Percentiles rank a stretch among this genome's conserved stretches.
Conservation (phyloP, 2,329 filamentous ascomycete genomes). For the Pestalotiopsis sp. region DNA sequence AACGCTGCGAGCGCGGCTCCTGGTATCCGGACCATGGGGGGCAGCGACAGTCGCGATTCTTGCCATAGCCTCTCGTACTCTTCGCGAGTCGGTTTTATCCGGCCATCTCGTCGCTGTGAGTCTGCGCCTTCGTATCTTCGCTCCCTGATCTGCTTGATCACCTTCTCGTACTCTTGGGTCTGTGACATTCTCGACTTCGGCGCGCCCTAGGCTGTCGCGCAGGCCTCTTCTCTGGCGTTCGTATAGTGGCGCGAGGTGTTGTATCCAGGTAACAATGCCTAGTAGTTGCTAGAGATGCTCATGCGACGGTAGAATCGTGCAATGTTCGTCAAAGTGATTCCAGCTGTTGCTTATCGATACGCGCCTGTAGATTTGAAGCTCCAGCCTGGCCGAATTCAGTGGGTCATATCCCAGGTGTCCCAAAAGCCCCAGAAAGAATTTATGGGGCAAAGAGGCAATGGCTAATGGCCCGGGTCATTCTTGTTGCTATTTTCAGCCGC, state of each 20-base stretch:
- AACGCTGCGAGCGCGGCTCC: constrained; percentile 67
- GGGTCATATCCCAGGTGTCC: neutral
- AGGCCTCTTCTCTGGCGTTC: neutral
- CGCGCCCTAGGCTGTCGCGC: neutral
- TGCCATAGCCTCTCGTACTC: constrained; percentile 36
- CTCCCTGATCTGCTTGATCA: neutral
- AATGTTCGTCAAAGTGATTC: neutral
- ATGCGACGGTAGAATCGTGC: neutral
- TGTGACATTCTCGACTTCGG: neutral
- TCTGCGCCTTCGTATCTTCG: neutral
- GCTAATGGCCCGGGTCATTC: neutral
- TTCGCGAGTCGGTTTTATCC: constrained; percentile 24
- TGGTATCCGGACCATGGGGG: constrained; percentile 66
- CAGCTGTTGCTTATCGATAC: neutral
- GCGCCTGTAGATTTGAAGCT: neutral
- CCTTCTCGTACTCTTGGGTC: neutral
- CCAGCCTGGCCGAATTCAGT: neutral
- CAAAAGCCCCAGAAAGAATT: neutral
- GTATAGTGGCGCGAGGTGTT: neutral
- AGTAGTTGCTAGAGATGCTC: neutral
- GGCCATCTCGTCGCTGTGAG: neutral
- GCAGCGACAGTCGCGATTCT: constrained; percentile 61
- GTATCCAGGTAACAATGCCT: neutral
- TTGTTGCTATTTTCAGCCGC: neutral
- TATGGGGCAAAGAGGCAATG: neutral